These are phyloP conservation scores for Auriscalpium orientale DNA, from an alignment of 768 basidiomycete genomes.

Conservation along the genomic window DNA sequence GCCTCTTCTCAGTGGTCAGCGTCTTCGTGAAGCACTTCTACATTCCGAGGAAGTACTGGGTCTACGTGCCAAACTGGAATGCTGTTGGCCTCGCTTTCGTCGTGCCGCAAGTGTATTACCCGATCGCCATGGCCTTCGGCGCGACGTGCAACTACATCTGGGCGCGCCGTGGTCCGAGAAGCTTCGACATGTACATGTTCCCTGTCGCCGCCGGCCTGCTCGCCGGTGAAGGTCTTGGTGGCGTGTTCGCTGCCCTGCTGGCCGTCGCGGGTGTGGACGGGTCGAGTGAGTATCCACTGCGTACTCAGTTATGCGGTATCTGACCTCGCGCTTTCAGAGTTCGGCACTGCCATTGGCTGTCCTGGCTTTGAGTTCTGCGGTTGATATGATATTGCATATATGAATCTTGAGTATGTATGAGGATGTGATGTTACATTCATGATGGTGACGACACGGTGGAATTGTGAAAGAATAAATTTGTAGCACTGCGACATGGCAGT, in stretches of 20 bases:
- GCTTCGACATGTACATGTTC: constrained; percentile 54
- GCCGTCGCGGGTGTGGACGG: constrained; percentile 46
- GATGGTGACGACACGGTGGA: too few relatives aligned
- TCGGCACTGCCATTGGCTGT: constrained; percentile 46
- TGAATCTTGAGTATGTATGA: too few relatives aligned
- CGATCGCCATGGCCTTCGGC: constrained; percentile 45
- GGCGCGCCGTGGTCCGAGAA: constrained; percentile 34
- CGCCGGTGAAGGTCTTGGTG: constrained; percentile 55
- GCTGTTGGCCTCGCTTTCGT: constrained; percentile 41
- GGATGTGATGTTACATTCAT: too few relatives aligned
- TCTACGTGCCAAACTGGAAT: constrained; percentile 50
- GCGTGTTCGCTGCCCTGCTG: constrained; percentile 51
- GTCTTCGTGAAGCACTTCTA: constrained; percentile 39
- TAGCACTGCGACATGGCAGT: too few relatives aligned
- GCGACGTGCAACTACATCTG: constrained; percentile 42
- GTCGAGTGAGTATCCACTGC: constrained; percentile 27
- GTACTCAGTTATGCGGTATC: not conserved
- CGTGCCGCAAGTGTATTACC: constrained; percentile 42
- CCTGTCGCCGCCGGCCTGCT: constrained; percentile 46
- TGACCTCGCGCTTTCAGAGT: constrained; percentile 9
- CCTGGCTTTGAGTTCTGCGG: constrained; percentile 42
- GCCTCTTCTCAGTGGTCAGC: constrained; percentile 35
- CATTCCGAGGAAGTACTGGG: constrained; percentile 43
- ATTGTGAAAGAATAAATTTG: too few relatives aligned
- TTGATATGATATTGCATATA: too few relatives aligned